Evolutionary conservation across 2,329 filamentous ascomycete genomes (phyloP), one percentile per base, ranked within the genome.

Genomic region (Colletotrichum higginsianum): DNA sequence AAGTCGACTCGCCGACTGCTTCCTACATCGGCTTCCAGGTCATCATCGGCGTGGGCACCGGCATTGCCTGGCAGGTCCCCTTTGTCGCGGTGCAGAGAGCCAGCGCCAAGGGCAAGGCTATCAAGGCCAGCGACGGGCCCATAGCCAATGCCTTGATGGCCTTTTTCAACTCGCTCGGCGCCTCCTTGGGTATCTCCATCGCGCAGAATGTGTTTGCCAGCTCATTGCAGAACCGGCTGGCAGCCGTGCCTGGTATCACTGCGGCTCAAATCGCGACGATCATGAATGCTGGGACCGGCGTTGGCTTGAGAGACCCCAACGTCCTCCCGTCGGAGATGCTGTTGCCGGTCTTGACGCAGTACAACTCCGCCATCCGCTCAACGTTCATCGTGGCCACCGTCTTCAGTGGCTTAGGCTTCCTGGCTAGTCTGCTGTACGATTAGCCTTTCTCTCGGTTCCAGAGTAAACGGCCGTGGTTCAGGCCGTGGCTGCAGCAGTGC

Each of bases 11-110:
- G 56, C n/a, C 66, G 56, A 7, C 23, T 13, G 63, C 40, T 15
- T 21, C 47, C 52, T 66, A 38, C 52, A 56, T 74, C 21, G 69
- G 72, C 11, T 73, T 73, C 52, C 69, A 73, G 53, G 50, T 70
- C 38, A 42, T 74, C 11, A 44, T 52, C 61, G 65, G 72, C 12
- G 18, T 55, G 15, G 72, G 72, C 65, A 66, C 61, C 47, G 72
- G 72, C 1, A 55, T 74, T 21, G 64, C 58, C 16, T 38, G 50
- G 30, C 72, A 74, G 47, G 64, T 74, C 53, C 61, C 70, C 26
- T 61, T 74, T 16, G 21, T 73, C 26, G 72, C 72, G 38, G 70
- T 74, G 15, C 57, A 74, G 44, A 12, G 30, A 35, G 30, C 30
- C 30, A 35, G 30, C 30, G 52, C 52, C 52, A n/a, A 38, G 4